Evolutionary conservation across 2,329 filamentous ascomycete species (phyloP).

Genomic region (Diplodia seriata): DNA sequence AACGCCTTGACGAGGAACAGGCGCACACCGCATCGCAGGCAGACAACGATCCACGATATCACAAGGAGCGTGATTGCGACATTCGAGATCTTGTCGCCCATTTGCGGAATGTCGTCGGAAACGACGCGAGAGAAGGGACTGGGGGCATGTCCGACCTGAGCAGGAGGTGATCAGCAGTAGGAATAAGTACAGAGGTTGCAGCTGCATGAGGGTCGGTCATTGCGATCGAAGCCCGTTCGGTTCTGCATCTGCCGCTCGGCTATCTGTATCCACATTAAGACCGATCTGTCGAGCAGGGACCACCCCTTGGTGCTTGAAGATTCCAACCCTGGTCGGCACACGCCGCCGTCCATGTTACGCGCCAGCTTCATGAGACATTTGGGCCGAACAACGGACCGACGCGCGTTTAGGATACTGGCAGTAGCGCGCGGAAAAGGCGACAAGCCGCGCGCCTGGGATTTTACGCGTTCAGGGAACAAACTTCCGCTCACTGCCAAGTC

Average conservation of each 20-base stretch:
- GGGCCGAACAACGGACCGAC: conserved; percentile 15
- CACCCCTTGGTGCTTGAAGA: neutral
- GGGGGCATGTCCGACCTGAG: neutral
- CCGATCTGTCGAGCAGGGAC: conserved; percentile 17
- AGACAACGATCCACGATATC: conserved; percentile 48
- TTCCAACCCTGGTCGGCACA: neutral
- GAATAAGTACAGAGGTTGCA: neutral
- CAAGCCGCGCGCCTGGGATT: no score
- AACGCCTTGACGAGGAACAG: conserved; percentile 46
- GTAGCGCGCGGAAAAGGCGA: neutral
- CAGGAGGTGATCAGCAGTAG: conserved; percentile 5
- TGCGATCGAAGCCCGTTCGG: neutral
- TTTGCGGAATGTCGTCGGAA: conserved; percentile 3
- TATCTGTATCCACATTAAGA: conserved; percentile 29
- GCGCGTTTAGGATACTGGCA: neutral
- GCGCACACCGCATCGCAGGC: conserved; percentile 48
- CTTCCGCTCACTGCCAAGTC: no score
- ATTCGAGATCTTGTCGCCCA: neutral
- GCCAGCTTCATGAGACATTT: conserved; percentile 14
- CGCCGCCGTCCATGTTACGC: conserved; percentile 8
- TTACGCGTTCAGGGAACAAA: no score
- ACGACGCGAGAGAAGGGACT: neutral
- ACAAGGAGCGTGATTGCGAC: conserved; percentile 40
- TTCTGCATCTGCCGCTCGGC: conserved; percentile 6
- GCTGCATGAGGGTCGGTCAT: conserved; percentile 20